Evolutionary conservation across 345 rosid genomes (phyloP).

Genomic region (Atalantia buxifolia): DNA sequence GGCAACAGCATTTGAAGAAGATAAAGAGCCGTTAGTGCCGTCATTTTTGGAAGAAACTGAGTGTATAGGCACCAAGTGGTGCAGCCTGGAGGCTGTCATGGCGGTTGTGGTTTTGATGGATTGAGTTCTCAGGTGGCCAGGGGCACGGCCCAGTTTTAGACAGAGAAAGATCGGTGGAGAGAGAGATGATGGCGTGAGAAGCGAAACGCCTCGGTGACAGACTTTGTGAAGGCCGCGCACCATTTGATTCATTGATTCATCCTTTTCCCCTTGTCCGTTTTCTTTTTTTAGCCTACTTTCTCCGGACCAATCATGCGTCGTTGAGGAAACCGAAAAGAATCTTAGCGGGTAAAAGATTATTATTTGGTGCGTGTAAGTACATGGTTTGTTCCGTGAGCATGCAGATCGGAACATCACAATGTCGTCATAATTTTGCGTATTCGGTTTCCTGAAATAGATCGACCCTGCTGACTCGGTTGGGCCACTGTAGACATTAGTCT

Average conservation of each 20-base stretch:
- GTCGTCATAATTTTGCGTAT: not conserved
- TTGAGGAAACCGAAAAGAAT: not conserved
- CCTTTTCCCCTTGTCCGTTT: not conserved
- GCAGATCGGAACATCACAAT: not conserved
- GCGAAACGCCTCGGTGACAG: constrained; percentile 38
- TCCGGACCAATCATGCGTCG: not conserved
- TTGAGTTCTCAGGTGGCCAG: constrained; percentile 36
- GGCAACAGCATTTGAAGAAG: constrained; percentile 23
- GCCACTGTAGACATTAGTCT: not conserved
- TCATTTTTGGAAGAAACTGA: constrained; percentile 46
- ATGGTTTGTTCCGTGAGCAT: not conserved
- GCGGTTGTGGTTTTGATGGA: constrained; percentile 20
- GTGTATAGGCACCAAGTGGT: constrained; percentile 39
- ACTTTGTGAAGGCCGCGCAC: constrained; percentile 45
- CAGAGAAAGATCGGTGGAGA: constrained; percentile 19
- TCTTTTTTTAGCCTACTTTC: not conserved
- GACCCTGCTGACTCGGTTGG: not conserved
- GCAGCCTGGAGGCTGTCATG: constrained; percentile 29
- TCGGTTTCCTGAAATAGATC: not conserved
- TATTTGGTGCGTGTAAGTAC: not conserved
- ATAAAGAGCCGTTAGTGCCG: constrained; percentile 27
- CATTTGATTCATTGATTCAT: constrained; percentile 16
- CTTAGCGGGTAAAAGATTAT: not conserved
- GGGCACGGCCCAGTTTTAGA: constrained; percentile 18
- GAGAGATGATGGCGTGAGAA: constrained; percentile 28